A percentile compares a stretch with the other conserved stretches of the same genome.
Evolutionary conservation across 169 alveolate species (phyloP).

Genomic region (Perkinsus marinus): DNA sequence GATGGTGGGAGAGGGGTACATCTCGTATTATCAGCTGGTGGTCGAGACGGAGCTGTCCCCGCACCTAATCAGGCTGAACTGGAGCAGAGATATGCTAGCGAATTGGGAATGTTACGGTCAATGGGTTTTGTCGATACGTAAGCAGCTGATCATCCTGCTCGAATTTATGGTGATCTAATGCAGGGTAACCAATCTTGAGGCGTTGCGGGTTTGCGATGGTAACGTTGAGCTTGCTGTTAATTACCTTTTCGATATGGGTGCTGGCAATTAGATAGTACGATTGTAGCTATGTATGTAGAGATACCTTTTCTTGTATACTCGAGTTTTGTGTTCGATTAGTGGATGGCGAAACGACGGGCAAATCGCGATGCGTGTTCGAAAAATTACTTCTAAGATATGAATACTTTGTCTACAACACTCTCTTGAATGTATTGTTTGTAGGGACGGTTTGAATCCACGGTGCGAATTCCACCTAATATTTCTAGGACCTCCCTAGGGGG

Average conservation of each 20-base stretch:
- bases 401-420: too few relatives aligned
- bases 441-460: too few relatives aligned
- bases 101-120: not conserved
- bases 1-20: not conserved
- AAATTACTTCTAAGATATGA: too few relatives aligned
- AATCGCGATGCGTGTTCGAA: too few relatives aligned
- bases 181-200: not conserved
- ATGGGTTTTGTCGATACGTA: constrained; percentile 4
- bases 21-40: not conserved
- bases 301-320: not conserved
- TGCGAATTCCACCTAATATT: too few relatives aligned
- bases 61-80: not conserved
- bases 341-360: too few relatives aligned
- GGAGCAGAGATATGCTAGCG: not conserved
- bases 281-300: not conserved
- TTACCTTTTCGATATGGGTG: not conserved
- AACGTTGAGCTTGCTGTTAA: not conserved
- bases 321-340: not conserved
- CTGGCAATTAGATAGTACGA: not conserved
- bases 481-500: too few relatives aligned
- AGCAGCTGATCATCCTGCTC: not conserved
- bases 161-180: not conserved
- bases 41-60: not conserved
- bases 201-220: not conserved
- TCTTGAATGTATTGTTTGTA: too few relatives aligned